These are phyloP conservation scores for Coemansia sp. DNA, from an alignment of 192 early-diverging fungal species.

Conservation along the genomic window DNA sequence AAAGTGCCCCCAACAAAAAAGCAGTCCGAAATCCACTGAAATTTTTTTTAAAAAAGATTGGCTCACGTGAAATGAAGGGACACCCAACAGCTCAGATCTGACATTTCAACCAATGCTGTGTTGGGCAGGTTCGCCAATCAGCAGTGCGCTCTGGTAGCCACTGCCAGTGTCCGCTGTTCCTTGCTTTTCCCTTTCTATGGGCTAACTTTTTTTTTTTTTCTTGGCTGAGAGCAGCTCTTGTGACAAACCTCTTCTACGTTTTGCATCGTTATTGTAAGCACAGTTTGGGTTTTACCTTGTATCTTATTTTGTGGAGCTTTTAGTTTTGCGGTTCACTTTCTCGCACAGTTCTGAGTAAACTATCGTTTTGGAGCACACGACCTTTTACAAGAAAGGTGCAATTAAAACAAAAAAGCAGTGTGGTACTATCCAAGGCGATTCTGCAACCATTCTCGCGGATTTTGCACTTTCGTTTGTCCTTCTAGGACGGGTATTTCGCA, in stretches of 20 bases:
- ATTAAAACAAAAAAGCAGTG: background rate
- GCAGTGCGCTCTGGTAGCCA: no score
- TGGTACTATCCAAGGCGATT: conserved; percentile 1
- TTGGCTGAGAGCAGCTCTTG: background rate
- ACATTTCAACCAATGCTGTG: background rate
- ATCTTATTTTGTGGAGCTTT: no score
- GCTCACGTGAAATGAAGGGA: background rate
- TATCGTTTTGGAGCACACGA: no score
- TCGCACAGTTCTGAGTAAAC: background rate
- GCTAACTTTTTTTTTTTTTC: background rate
- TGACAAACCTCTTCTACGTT: background rate
- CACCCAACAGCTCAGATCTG: background rate
- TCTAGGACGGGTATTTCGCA: conserved; percentile 26
- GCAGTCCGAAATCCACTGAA: conserved; percentile 7
- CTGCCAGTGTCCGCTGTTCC: no score
- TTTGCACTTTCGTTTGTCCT: conserved; percentile 33
- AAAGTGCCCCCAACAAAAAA: conserved; percentile 10
- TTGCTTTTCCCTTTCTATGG: no score
- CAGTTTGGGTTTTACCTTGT: no score
- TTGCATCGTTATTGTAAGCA: background rate
- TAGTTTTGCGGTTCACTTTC: no score
- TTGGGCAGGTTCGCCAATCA: no score
- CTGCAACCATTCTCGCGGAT: conserved; percentile 38
- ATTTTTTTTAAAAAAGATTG: background rate
- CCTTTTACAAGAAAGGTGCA: background rate